A percentile compares a stretch with the other conserved stretches of the same genome.
These are phyloP conservation scores for Lolium perenne DNA, from an alignment of 176 grass and related monocot genomes.

Conservation along the genomic window DNA sequence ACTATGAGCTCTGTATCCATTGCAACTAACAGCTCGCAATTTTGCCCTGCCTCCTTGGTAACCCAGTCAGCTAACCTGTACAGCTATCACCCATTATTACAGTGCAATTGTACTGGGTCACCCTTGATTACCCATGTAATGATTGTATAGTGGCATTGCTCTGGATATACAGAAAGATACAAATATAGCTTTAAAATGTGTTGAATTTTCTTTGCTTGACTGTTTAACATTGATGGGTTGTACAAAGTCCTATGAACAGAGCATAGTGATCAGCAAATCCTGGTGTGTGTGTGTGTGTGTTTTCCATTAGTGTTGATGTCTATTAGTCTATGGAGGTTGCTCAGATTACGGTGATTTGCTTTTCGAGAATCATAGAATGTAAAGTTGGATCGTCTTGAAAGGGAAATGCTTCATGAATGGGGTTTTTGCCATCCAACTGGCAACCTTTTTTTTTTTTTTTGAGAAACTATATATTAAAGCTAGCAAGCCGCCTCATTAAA, in stretches of 20 bases:
- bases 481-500: too few relatives aligned
- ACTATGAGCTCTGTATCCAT: slow-evolving; percentile 21
- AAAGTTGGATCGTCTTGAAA: too few relatives aligned
- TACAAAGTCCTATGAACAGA: neutral
- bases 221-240: neutral
- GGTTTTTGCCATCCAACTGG: neutral
- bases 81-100: slow-evolving; percentile 25
- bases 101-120: neutral
- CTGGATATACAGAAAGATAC: neutral
- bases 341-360: too few relatives aligned
- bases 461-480: too few relatives aligned
- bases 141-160: slow-evolving; percentile 19
- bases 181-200: neutral
- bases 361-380: too few relatives aligned
- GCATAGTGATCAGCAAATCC: neutral
- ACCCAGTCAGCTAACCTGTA: slow-evolving; percentile 39
- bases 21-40: slow-evolving; percentile 4
- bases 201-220: neutral
- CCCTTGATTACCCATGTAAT: slow-evolving; percentile 15
- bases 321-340: too few relatives aligned
- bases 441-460: too few relatives aligned
- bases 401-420: too few relatives aligned
- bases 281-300: neutral
- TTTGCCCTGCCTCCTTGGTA: neutral
- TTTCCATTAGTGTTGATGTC: neutral